Evolutionary conservation across 2,329 filamentous ascomycete genomes (phyloP).

Genomic region (Fusarium redolens): DNA sequence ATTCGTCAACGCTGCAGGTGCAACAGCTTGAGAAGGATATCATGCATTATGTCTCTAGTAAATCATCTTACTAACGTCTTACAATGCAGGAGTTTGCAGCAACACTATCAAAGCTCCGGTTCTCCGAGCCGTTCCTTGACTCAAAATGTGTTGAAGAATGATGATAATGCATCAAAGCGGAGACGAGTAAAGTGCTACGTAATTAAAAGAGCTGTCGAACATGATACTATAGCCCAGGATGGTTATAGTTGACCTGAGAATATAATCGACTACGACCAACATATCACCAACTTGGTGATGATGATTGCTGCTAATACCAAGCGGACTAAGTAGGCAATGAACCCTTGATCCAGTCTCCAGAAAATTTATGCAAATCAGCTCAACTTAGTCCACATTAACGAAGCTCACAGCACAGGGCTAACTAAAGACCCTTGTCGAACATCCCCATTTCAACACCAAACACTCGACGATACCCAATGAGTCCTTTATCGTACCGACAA

Average conservation of each 20-base stretch:
- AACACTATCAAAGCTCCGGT: not conserved
- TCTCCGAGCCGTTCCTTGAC: not conserved
- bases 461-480: not conserved
- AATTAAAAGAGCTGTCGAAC: not conserved
- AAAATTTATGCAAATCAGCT: not conserved
- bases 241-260: not conserved
- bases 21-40: not conserved
- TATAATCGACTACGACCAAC: not conserved
- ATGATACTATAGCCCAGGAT: not conserved
- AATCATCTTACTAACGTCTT: not conserved
- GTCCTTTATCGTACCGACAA: not conserved
- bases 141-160: not conserved
- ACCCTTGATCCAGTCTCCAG: constrained; percentile 1
- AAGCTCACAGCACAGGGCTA: not conserved
- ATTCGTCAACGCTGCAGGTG: not conserved
- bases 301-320: not conserved
- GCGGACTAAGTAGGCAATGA: constrained; percentile 1
- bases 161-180: not conserved
- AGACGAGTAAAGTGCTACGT: not conserved
- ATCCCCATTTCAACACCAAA: not conserved
- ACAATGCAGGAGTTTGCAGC: not conserved
- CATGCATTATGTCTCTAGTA: not conserved
- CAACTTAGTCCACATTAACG: not conserved
- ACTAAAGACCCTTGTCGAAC: not conserved
- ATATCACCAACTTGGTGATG: not conserved